Evolutionary conservation across 1,139 yeast species (phyloP), one percentile per base, ranked within the genome.

Genomic region (Blastobotrys aristatus): DNA sequence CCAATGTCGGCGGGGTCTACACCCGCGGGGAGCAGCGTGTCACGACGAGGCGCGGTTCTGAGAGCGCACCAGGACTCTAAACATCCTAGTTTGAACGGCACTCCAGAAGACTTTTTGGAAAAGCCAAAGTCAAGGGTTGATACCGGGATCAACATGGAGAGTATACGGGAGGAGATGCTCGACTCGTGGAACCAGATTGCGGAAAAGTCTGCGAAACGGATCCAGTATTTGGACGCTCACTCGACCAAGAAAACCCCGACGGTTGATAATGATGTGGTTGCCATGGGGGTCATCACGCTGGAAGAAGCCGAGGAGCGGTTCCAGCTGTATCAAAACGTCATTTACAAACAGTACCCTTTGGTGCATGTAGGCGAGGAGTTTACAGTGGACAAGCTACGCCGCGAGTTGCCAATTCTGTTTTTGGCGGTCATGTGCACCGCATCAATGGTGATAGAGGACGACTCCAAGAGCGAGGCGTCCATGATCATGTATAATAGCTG

Each of bases 401-500:
- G 61, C 7, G 65, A 72, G 1, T 74, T 72, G 45, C 95, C 95
- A 2, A 70, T 76, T 36, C 63, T 88, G 41, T 78, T 86, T 55
- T 75, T 82, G 43, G 72, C 85, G 0, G 67, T 87, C 20, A 77
- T 88, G 77, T 74, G 86, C 1, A 74, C 80, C 11, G 69, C 86
- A 1, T 77, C 84, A 4, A 62, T 74, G 33, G 66, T 75, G 6
- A 61, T 71, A 31, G 48, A 50, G 11, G 59, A 71, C 10, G 65
- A 68, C 2, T 59, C 64, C 5, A 63, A 68, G 26, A 54, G 65
- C 4, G 73, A 72, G 39, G 57, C 66, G 4, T 71, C 71, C 63
- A 65, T 71, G 61, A 66, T 61, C 22, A 64, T 86, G 18, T 88
- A 84, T 56, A 77, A 76, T 49, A 72, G 76, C 47, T 82, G 88